Evolutionary conservation across 2,329 filamentous ascomycete genomes (phyloP).

Genomic region (Aspergillus unguis): DNA sequence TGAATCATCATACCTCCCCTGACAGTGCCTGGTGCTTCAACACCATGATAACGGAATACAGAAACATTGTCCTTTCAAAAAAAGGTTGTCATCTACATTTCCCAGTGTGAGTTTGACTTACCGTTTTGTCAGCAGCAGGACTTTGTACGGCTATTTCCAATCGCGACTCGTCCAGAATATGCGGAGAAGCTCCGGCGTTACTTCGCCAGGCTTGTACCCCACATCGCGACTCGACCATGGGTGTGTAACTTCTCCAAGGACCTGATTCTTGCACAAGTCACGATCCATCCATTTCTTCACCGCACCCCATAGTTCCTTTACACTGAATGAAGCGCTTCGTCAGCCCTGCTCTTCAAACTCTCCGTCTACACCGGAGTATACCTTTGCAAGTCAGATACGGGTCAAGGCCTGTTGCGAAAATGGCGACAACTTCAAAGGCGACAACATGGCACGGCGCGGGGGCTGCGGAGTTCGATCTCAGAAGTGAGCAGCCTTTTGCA

Average conservation of each 20-base stretch:
- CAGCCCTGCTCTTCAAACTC: slow-evolving; percentile 12
- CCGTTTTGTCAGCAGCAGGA: too few relatives aligned
- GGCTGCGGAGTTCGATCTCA: slow-evolving; percentile 56
- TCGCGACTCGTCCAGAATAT: background rate
- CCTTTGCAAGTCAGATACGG: slow-evolving; percentile 7
- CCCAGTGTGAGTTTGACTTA: too few relatives aligned
- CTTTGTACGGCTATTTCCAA: too few relatives aligned
- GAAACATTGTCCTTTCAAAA: too few relatives aligned
- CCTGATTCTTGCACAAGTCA: too few relatives aligned
- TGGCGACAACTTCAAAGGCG: slow-evolving; percentile 17
- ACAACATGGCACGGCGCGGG: slow-evolving; percentile 45
- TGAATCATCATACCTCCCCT: too few relatives aligned
- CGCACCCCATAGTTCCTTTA: background rate
- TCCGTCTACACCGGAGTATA: slow-evolving; percentile 3
- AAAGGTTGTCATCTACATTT: too few relatives aligned
- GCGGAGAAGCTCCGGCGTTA: background rate
- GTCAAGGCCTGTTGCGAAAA: slow-evolving; percentile 21
- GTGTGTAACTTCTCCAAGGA: too few relatives aligned
- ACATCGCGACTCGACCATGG: background rate
- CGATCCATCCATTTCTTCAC: background rate
- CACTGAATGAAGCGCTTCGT: slow-evolving; percentile 14
- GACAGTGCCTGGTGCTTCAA: too few relatives aligned
- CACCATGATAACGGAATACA: too few relatives aligned
- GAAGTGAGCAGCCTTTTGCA: slow-evolving; percentile 38
- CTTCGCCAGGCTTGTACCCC: background rate